Evolutionary conservation across 2,329 filamentous ascomycete species (phyloP).

Genomic region (Diplodia seriata): DNA sequence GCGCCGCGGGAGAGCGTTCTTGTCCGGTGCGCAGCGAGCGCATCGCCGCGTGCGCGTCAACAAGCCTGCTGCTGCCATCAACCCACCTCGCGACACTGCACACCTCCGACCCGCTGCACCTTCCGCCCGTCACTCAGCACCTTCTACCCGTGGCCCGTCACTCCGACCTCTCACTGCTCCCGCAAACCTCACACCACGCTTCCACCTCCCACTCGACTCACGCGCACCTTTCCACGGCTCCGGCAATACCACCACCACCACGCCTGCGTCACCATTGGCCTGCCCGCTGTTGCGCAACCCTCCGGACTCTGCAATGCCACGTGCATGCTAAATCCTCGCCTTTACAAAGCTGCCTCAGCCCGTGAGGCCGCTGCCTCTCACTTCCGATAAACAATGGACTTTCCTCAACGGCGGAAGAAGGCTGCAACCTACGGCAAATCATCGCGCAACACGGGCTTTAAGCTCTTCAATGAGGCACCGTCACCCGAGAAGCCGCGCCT

Average conservation of each 20-base stretch:
- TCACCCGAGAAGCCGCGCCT: constrained; percentile 47
- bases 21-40: constrained; percentile 6
- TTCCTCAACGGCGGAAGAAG: constrained; percentile 45
- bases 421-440: constrained; percentile 50
- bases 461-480: constrained; percentile 39
- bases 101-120: background rate
- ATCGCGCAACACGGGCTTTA: constrained; percentile 39
- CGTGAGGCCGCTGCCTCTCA: constrained; percentile 3
- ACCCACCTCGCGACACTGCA: constrained; percentile 9
- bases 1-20: constrained; percentile 14
- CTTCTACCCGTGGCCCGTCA: background rate
- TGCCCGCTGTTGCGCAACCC: background rate
- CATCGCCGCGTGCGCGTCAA: constrained; percentile 26
- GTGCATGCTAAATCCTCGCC: background rate
- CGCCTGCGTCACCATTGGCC: background rate
- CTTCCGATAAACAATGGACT: constrained; percentile 28
- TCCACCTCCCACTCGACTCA: constrained; percentile 2
- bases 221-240: constrained; percentile 2
- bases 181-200: background rate
- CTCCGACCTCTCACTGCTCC: background rate
- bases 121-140: background rate
- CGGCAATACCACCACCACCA: background rate
- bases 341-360: background rate
- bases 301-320: constrained; percentile 1
- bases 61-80: constrained; percentile 10